Base-by-base conservation (phyloP, 129 eudicot genomes). In the Chrysanthemum lavandulifolium region DNA sequence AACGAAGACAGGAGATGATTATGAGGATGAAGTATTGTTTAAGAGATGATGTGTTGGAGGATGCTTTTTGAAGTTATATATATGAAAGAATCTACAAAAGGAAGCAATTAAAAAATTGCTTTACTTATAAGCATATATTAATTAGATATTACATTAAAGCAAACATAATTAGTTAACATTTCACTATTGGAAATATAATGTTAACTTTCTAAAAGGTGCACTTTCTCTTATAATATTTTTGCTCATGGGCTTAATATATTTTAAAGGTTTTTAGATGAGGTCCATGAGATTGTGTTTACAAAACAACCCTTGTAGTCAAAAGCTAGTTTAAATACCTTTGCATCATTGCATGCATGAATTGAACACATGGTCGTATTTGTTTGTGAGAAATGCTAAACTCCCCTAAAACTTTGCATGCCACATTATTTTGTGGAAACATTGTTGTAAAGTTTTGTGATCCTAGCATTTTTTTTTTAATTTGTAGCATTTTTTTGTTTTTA, bases 51-150 rank as follows among this genome's bases (percentile, higher is more conserved):
- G 78, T 55, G 71, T 77, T 78, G 68, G 50, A 51, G 58, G 64
- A 68, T 69, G 59, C 68, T 68, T 67, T n/a, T 65, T 69, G 69
- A 76, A 81, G 80, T 70, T 63, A 81, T 81, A 61, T 80, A 58
- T 69, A 76, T 14, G 67, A 47, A 80, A 64, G 70, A 81, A 78
- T 19, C 77, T 82, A 75, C 74, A 81, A 64, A 75, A 70, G 82
- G 82, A 81, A 77, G 76, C 80, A 80, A 81, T 63, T 67, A 81
- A 51, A n/a, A 68, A 59, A 78, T 87, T 87, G 81, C 78, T 79
- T 82, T 80, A 45, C 65, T 74, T 79, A 74, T 79, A 73, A 78
- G 82, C 82, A 78, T 78, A 72, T 65, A 78, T 72, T 78, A 78
- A 72, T 78, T 78, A 55, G 47, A 78, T 54, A 71, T 78, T 72